Evolutionary conservation across 106 monocot species (phyloP).

Genomic region (Narthecium ossifragum): DNA sequence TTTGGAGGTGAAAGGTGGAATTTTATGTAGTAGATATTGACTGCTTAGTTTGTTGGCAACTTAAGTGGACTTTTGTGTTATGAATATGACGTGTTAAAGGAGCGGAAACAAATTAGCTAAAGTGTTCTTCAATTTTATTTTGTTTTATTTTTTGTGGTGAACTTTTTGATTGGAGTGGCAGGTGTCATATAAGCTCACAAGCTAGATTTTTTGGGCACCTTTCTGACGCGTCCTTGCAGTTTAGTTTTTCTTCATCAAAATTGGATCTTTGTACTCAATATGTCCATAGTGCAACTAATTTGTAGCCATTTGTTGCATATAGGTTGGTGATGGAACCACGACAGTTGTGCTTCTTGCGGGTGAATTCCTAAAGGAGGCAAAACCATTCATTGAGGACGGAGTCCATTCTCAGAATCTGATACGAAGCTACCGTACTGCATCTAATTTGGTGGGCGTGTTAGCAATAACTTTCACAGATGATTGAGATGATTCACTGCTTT

Average conservation of each 20-base stretch:
- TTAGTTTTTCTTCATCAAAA: neutral
- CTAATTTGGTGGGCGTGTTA: slow-evolving; percentile 42
- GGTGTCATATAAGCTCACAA: too few species aligned
- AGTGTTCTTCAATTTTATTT: too few species aligned
- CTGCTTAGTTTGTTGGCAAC: too few species aligned
- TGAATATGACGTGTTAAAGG: too few species aligned
- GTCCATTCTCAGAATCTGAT: slow-evolving; percentile 98
- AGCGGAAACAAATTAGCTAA: too few species aligned
- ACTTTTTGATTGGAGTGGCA: too few species aligned
- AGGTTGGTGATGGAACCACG: slow-evolving; percentile 99
- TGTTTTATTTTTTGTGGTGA: too few species aligned
- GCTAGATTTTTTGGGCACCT: too few species aligned
- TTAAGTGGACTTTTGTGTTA: too few species aligned
- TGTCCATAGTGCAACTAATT: too few species aligned
- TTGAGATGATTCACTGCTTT: neutral
- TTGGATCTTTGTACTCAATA: neutral
- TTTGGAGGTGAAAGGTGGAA: too few species aligned
- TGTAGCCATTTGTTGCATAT: neutral
- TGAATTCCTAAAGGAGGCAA: slow-evolving; percentile 91
- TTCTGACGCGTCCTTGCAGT: neutral
- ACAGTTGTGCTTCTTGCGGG: slow-evolving; percentile 97
- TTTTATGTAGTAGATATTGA: too few species aligned
- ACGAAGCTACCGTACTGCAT: slow-evolving; percentile 78
- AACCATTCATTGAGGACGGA: slow-evolving; percentile 96
- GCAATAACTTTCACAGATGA: neutral